These are phyloP conservation scores for Blastobotrys aristatus DNA, from an alignment of 1,139 yeast genomes.

Conservation along the genomic window DNA sequence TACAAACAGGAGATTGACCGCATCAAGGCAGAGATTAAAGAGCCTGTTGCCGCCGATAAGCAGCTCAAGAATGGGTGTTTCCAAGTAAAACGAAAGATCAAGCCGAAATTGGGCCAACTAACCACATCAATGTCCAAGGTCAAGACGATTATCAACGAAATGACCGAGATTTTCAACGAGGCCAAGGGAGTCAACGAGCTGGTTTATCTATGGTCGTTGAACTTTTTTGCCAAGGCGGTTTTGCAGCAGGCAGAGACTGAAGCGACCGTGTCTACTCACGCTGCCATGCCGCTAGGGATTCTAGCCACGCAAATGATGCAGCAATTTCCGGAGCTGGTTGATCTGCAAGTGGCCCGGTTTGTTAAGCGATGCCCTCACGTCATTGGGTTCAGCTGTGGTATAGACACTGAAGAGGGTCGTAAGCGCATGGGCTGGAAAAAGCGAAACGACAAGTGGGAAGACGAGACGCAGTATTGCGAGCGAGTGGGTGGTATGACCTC, in stretches of 20 bases:
- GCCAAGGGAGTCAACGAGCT: slow-evolving; percentile 43
- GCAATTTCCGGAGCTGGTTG: slow-evolving; percentile 59
- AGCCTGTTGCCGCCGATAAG: slow-evolving; percentile 26
- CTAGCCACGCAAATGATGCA: slow-evolving; percentile 53
- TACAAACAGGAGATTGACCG: slow-evolving; percentile 53
- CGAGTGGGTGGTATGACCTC: slow-evolving; percentile 81
- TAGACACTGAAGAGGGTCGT: slow-evolving; percentile 82
- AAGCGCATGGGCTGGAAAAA: slow-evolving; percentile 83
- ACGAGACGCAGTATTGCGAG: slow-evolving; percentile 69
- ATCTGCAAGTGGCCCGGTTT: slow-evolving; percentile 69
- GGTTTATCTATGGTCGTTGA: slow-evolving; percentile 67
- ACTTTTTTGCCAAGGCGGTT: slow-evolving; percentile 76
- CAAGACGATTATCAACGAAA: slow-evolving; percentile 43
- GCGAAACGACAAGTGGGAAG: slow-evolving; percentile 64
- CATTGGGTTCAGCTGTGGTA: slow-evolving; percentile 69
- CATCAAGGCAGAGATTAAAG: slow-evolving; percentile 51
- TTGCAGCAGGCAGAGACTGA: slow-evolving; percentile 93
- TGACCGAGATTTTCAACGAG: slow-evolving; percentile 45
- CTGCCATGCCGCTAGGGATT: slow-evolving; percentile 76
- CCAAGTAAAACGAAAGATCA: slow-evolving; percentile 62
- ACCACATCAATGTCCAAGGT: slow-evolving; percentile 67
- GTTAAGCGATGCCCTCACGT: slow-evolving; percentile 87
- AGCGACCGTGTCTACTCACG: slow-evolving; percentile 70
- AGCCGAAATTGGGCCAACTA: slow-evolving; percentile 87
- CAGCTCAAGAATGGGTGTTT: slow-evolving; percentile 39